Evolutionary conservation across 176 grass and related monocot species (phyloP).

Genomic region (Tillandsia fasciculata): DNA sequence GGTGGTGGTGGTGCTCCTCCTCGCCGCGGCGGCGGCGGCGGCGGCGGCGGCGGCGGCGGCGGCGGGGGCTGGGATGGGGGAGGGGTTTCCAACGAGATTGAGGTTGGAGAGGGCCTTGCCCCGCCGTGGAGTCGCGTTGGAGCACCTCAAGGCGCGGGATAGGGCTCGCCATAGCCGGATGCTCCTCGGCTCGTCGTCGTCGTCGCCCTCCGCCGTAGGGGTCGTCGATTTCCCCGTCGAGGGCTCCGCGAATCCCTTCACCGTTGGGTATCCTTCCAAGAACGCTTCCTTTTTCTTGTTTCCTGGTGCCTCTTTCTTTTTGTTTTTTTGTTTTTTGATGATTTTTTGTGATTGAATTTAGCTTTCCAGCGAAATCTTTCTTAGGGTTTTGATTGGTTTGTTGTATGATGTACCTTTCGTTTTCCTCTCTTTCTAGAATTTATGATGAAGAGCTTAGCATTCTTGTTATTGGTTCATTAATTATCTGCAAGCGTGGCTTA

Average conservation of each 20-base stretch:
- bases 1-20: neutral
- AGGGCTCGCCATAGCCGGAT: conserved; percentile 40
- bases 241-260: conserved; percentile 78
- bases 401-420: neutral
- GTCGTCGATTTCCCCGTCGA: conserved; percentile 89
- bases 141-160: conserved; percentile 62
- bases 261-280: conserved; percentile 47
- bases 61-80: conserved; percentile 9
- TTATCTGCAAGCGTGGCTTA: too few species aligned
- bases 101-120: conserved; percentile 68
- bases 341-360: neutral
- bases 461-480: too few species aligned
- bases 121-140: conserved; percentile 36
- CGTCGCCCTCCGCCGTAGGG: conserved; percentile 24
- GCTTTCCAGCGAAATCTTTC: neutral
- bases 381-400: neutral
- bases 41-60: neutral
- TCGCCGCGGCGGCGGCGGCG: neutral
- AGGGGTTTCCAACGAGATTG: conserved; percentile 31
- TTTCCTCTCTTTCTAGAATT: neutral
- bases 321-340: neutral
- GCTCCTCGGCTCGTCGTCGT: conserved; percentile 19
- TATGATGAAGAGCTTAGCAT: too few species aligned
- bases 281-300: too few species aligned
- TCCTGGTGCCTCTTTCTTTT: neutral